Percentiles rank a stretch among this genome's conserved stretches.
phyloP scores from a whole-genome alignment of 2,329 filamentous ascomycete genomes.

The Stagonosporopsis chrysanthemi region DNA sequence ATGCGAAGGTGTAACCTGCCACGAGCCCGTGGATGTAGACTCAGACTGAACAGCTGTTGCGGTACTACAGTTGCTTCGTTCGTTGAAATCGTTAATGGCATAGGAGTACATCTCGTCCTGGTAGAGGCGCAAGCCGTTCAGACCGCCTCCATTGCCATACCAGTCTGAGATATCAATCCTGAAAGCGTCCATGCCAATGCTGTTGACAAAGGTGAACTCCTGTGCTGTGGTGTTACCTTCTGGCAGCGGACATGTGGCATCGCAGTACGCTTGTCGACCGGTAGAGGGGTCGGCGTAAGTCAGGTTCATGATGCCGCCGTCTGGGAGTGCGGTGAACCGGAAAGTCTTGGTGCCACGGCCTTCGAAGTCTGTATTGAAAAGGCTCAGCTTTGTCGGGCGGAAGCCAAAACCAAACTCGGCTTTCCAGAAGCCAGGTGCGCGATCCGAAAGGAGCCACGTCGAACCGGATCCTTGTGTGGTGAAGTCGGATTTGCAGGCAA shows the following conservation, averaged over 20 bases:
- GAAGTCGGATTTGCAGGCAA: slow-evolving; percentile 78
- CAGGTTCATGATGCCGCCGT: slow-evolving; percentile 94
- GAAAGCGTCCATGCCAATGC: slow-evolving; percentile 89
- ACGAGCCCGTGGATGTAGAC: slow-evolving; percentile 75
- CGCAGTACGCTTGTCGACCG: slow-evolving; percentile 74
- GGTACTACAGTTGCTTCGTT: slow-evolving; percentile 77
- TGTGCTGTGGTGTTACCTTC: slow-evolving; percentile 73
- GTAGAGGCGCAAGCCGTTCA: slow-evolving; percentile 86
- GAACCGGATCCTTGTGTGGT: slow-evolving; percentile 70
- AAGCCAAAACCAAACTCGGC: slow-evolving; percentile 86
- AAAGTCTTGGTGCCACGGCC: slow-evolving; percentile 89
- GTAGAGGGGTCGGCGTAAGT: slow-evolving; percentile 80
- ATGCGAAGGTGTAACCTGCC: slow-evolving; percentile 72
- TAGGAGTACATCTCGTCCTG: slow-evolving; percentile 85
- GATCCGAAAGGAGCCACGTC: slow-evolving; percentile 82
- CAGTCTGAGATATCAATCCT: slow-evolving; percentile 84
- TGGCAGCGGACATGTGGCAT: slow-evolving; percentile 84
- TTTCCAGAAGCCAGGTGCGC: slow-evolving; percentile 80
- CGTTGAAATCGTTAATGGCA: slow-evolving; percentile 86
- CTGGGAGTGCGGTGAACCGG: slow-evolving; percentile 82
- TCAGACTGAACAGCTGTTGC: slow-evolving; percentile 63
- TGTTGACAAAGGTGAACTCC: slow-evolving; percentile 91
- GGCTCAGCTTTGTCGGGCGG: slow-evolving; percentile 81
- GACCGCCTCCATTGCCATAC: slow-evolving; percentile 84
- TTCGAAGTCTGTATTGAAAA: slow-evolving; percentile 86